Evolutionary conservation across 176 grass and related monocot genomes (phyloP), one percentile per base, ranked within the genome.

Genomic region (Phoenix dactylifera): DNA sequence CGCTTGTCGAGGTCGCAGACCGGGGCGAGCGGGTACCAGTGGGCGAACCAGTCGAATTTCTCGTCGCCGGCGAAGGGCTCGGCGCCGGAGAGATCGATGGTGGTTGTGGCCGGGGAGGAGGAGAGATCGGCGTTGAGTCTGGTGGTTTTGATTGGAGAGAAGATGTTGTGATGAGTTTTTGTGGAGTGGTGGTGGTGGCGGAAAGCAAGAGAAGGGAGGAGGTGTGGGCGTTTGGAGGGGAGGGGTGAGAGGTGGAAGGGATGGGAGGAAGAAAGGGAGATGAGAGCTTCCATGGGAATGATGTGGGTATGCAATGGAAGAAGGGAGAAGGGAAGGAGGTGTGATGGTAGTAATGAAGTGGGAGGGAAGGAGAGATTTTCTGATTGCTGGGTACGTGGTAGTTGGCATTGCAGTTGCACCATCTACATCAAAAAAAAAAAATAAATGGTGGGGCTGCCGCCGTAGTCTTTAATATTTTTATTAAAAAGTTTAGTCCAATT

Each of bases 11-110:
- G 92, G 65, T 96, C 92, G 80, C 75, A 72, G 49, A 95, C 51
- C 17, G 76, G 90, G 3, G 92, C 86, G 0, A 96, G 1, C 3
- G 92, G 92, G 66, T 88, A 96, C 87, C 92, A 96, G 12, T 96
- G 86, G 64, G 89, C 64, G 58, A 86, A 80, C 92, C 86, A 96
- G 57, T 90, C 86, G 80, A 96, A 96, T 20, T n/a, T 72, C 56
- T 60, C n/a, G 26, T 55, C 52, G 49, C 22, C n/a, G 15, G 83
- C 55, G 6, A 63, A 32, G 5, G 64, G 15, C 18, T 56, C 26
- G 17, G 24, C 7, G 19, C 65, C 69, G 16, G 59, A 3, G 54
- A 56, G 65, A 19, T 18, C 35, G 35, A 39, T 23, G 14, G 62
- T 19, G 10, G 12, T 50, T 14, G 35, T 15, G 48, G 62, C 4